Evolutionary conservation across 768 basidiomycete genomes (phyloP).

Genomic region (Mycena galopus): DNA sequence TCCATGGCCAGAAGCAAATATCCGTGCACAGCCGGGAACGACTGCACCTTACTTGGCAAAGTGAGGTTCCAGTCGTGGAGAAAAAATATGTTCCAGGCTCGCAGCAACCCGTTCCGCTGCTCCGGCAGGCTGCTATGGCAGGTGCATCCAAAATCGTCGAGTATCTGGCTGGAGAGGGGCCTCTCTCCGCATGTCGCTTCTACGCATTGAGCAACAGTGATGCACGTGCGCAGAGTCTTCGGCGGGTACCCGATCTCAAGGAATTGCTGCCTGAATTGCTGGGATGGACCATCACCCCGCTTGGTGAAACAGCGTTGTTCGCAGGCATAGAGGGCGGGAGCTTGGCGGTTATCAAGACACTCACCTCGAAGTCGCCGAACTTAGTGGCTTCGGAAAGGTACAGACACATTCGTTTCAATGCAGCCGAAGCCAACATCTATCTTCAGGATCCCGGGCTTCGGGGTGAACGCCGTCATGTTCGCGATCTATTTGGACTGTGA

Average conservation of each 20-base stretch:
- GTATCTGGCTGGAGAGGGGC: conserved; percentile 61
- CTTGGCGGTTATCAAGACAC: conserved; percentile 55
- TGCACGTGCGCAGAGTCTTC: conserved; percentile 56
- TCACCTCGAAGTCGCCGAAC: conserved; percentile 43
- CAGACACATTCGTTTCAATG: too few species aligned
- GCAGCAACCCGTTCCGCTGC: conserved; percentile 42
- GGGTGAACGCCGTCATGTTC: background rate
- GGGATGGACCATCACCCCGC: conserved; percentile 60
- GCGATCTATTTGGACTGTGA: background rate
- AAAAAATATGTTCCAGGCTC: too few species aligned
- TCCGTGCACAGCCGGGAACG: conserved; percentile 74
- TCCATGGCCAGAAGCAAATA: too few species aligned
- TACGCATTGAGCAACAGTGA: conserved; percentile 59
- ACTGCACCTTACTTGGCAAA: conserved; percentile 61
- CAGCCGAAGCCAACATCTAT: background rate
- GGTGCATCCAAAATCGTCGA: conserved; percentile 54
- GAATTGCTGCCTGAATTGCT: conserved; percentile 58
- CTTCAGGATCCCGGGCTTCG: background rate
- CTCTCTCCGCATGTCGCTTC: conserved; percentile 63
- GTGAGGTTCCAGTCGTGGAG: conserved; percentile 47
- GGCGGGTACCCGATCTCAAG: conserved; percentile 52
- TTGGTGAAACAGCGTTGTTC: conserved; percentile 66
- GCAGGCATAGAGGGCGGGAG: conserved; percentile 55
- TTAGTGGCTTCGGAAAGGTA: conserved; percentile 54
- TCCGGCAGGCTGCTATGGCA: conserved; percentile 58